phyloP scores from a whole-genome alignment of 2,329 filamentous ascomycete species.

The Camillea tinctor region DNA sequence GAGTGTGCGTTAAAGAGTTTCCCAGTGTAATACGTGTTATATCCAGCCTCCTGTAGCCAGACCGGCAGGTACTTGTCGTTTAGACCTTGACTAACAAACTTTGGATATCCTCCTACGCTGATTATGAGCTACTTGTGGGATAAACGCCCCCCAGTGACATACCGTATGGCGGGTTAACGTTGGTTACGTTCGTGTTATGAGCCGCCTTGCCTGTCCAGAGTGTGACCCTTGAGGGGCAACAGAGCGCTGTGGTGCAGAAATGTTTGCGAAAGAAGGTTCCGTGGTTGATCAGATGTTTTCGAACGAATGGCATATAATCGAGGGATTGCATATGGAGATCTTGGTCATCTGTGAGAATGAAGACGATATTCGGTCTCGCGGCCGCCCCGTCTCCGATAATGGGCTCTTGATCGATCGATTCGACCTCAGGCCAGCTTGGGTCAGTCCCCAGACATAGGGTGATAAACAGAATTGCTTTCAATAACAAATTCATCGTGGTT shows the following conservation, averaged over 20 bases:
- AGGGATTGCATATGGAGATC: slow-evolving; percentile 61
- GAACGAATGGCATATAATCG: slow-evolving; percentile 57
- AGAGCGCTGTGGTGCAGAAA: slow-evolving; percentile 65
- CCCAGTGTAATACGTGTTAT: slow-evolving; percentile 71
- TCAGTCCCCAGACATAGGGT: not conserved
- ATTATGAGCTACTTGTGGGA: slow-evolving; percentile 4
- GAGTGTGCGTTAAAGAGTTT: slow-evolving; percentile 69
- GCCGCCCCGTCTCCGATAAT: slow-evolving; percentile 3
- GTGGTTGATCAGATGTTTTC: slow-evolving; percentile 54
- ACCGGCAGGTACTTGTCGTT: slow-evolving; percentile 68
- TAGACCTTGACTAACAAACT: slow-evolving; percentile 63
- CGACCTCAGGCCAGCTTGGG: slow-evolving; percentile 7
- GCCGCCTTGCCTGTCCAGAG: slow-evolving; percentile 65
- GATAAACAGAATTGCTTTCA: not conserved
- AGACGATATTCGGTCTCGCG: slow-evolving; percentile 56
- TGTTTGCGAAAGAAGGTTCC: slow-evolving; percentile 62
- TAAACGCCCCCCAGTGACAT: slow-evolving; percentile 47
- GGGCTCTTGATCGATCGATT: slow-evolving; percentile 20
- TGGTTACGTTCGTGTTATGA: slow-evolving; percentile 70
- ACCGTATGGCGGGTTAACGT: slow-evolving; percentile 56
- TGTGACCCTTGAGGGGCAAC: slow-evolving; percentile 66
- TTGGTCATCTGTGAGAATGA: slow-evolving; percentile 69
- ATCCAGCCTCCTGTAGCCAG: slow-evolving; percentile 68
- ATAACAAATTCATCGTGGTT: not conserved
- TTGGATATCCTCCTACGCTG: slow-evolving; percentile 56